Evolutionary conservation across 2,329 filamentous ascomycete genomes (phyloP), one percentile per base, ranked within the genome.

Genomic region (Dendryphion nanum): DNA sequence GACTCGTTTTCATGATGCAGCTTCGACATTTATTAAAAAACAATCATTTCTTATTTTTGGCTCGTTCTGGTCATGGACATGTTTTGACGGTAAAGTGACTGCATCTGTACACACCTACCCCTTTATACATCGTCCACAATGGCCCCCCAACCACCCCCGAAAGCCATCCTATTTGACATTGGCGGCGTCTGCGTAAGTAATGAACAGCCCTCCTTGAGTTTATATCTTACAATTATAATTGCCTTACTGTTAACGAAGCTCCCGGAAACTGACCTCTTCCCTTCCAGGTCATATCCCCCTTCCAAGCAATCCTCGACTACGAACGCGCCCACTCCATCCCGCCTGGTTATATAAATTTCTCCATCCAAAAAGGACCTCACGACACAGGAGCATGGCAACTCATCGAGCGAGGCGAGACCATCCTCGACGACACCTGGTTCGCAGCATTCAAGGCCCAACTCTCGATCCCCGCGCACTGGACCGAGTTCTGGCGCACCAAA

Each of bases 231-330:
- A 29, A 14, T 23, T 16, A 21, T 16, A 8, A 31, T 15, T 15
- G 8, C 29, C 29, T 15, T 30, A 8, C 29, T 10, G 8, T 15
- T 7, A 10, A 7, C 29, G 7, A 10, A 15, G 20, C n/a, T 21
- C 24, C 33, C 16, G 28, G 38, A 17, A 3, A 33, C 3, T 32
- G 15, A 23, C 18, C 18, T 26, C 6, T 19, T 26, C 3, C 31
- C 15, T 17, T 10, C 13, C 49, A 95, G 90, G 89, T 96, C 38
- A 74, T 85, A 17, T 96, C 89, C 1, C 93, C 93, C 7, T 90
- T 98, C 58, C 89, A 95, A 70, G 83, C 87, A 2, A 97, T 98
- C 55, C 76, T 95, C 40, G 85, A 95, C 68, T 96, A 96, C 64
- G 93, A 97, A 63, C 70, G 83, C 37, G 72, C 77, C 43, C 74